These are phyloP conservation scores for Licmophora abbreviata DNA, from an alignment of 108 stramenopile genomes.

Conservation along the genomic window DNA sequence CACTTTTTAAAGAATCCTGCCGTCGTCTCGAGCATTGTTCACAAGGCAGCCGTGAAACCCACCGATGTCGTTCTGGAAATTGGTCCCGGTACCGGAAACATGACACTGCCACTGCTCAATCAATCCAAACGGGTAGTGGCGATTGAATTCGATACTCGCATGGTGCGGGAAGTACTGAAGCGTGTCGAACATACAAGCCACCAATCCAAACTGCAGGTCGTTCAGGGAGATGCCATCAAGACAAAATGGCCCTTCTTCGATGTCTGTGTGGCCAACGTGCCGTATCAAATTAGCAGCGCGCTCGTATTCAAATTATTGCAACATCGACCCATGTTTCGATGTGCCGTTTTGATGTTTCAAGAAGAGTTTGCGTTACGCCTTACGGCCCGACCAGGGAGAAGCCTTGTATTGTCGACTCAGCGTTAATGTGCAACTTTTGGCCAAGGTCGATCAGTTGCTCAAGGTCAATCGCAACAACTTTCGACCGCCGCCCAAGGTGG, in stretches of 20 bases:
- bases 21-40: constrained; percentile 94
- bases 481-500: constrained; percentile 96
- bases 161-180: constrained; percentile 97
- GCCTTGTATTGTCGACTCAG: constrained; percentile 93
- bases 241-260: constrained; percentile 96
- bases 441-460: constrained; percentile 95
- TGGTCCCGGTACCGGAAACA: constrained; percentile 92
- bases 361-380: constrained; percentile 95
- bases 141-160: constrained; percentile 94
- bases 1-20: constrained; percentile 99
- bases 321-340: constrained; percentile 94
- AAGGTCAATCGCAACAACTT: constrained; percentile 98
- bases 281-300: constrained; percentile 94
- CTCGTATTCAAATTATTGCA: constrained; percentile 94
- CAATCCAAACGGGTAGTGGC: constrained; percentile 86
- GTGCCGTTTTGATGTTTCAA: constrained; percentile 99
- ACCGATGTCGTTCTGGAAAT: constrained; percentile 73
- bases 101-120: constrained; percentile 93
- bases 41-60: constrained; percentile 77
- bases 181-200: constrained; percentile 87
- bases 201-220: constrained; percentile 77
- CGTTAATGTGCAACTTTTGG: constrained; percentile 97
- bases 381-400: constrained; percentile 90
- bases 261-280: constrained; percentile 96
- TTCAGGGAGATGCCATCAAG: constrained; percentile 96